phyloP scores from a whole-genome alignment of 2,329 filamentous ascomycete genomes.

The Arthrobotrys sinensis region DNA sequence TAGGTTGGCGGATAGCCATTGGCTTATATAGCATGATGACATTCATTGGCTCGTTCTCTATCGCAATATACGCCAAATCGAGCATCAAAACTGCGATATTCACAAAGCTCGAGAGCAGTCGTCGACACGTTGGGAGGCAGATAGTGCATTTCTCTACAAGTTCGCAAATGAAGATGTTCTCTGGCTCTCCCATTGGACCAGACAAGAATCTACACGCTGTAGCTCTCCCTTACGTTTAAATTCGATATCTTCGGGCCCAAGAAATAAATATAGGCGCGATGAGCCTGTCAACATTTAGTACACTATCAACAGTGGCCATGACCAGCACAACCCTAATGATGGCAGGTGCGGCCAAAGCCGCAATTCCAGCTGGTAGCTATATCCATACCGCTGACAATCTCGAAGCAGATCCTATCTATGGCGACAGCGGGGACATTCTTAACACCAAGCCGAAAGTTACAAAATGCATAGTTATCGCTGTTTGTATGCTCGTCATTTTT shows the following conservation, averaged over 20 bases:
- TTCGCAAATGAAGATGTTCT: not conserved
- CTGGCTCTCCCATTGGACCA: not conserved
- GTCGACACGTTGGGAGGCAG: not conserved
- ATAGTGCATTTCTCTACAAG: not conserved
- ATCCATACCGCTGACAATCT: constrained; percentile 3
- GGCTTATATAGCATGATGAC: constrained; percentile 8
- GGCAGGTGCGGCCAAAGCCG: constrained; percentile 5
- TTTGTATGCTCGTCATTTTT: constrained; percentile 23
- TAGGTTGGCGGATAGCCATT: not conserved
- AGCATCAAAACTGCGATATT: too few species aligned
- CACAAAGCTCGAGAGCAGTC: not conserved
- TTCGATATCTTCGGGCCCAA: not conserved
- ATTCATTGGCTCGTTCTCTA: not conserved
- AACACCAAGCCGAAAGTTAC: constrained; percentile 14
- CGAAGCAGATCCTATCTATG: constrained; percentile 12
- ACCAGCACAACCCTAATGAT: constrained; percentile 3
- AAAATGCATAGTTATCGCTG: constrained; percentile 32
- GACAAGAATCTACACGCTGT: not conserved
- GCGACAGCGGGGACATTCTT: not conserved
- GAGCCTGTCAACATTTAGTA: not conserved
- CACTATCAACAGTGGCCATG: not conserved
- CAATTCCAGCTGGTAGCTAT: constrained; percentile 11
- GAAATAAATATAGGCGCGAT: not conserved
- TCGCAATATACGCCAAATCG: not conserved
- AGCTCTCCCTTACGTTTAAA: not conserved